Percentiles rank a stretch among this genome's conserved stretches.
phyloP scores from a whole-genome alignment of 2,329 filamentous ascomycete species.

The Thielaviopsis populi region DNA sequence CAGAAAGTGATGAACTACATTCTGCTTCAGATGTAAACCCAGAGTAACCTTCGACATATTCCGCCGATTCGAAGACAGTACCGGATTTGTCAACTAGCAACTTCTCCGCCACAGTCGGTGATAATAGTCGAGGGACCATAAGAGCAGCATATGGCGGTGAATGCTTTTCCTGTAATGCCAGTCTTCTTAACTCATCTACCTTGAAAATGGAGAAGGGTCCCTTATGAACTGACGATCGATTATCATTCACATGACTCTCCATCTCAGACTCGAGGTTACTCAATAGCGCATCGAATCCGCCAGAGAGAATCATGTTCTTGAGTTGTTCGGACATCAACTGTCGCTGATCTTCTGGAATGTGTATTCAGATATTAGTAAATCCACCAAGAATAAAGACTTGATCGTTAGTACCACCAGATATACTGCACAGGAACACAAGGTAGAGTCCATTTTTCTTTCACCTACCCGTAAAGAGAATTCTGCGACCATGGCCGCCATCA shows the following conservation, averaged over 20 bases:
- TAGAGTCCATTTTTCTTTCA: neutral
- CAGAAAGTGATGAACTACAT: neutral
- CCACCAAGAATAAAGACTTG: neutral
- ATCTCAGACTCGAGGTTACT: neutral
- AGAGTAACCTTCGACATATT: neutral
- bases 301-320: neutral
- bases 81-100: neutral
- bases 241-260: neutral
- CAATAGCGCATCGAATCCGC: slow-evolving; percentile 1
- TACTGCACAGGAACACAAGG: neutral
- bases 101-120: neutral
- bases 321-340: slow-evolving; percentile 8
- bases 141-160: no score
- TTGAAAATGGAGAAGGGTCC: slow-evolving; percentile 12
- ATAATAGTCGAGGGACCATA: neutral
- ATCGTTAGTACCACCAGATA: neutral
- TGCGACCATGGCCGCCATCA: slow-evolving; percentile 12
- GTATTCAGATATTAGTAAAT: no score
- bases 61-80: neutral
- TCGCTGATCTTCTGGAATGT: neutral
- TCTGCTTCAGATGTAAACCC: neutral
- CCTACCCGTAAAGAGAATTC: slow-evolving; percentile 14
- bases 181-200: neutral
- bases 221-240: neutral
- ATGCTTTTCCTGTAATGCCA: neutral